Conservation (phyloP, 1,284 basidiomycete species). For the Peniophora sp. region DNA sequence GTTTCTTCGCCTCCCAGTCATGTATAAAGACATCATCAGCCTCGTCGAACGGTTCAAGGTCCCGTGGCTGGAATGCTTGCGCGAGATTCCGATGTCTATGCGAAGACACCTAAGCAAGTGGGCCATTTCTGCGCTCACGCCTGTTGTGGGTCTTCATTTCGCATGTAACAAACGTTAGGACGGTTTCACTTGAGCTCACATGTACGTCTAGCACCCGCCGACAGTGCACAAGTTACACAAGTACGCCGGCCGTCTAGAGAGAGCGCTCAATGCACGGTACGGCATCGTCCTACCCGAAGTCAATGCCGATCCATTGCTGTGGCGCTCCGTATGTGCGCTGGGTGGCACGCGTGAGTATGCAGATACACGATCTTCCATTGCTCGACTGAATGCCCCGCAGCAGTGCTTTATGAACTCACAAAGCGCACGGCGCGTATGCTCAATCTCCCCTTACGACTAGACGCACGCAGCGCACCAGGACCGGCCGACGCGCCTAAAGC, state of each 20-base stretch:
- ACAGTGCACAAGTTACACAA: slow-evolving; percentile 47
- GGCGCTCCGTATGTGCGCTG: slow-evolving; percentile 66
- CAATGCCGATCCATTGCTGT: slow-evolving; percentile 75
- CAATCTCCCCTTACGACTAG: slow-evolving; percentile 53
- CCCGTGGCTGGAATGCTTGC: slow-evolving; percentile 75
- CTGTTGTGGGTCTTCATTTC: slow-evolving; percentile 42
- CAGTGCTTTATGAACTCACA: slow-evolving; percentile 53
- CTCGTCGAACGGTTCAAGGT: slow-evolving; percentile 67
- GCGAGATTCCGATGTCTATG: slow-evolving; percentile 59
- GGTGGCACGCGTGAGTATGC: slow-evolving; percentile 64
- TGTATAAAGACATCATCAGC: slow-evolving; percentile 72
- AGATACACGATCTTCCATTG: background rate
- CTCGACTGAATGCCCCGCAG: slow-evolving; percentile 26
- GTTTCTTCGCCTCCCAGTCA: slow-evolving; percentile 68
- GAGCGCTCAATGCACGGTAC: slow-evolving; percentile 41
- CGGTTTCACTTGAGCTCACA: too few species aligned
- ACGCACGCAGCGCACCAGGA: slow-evolving; percentile 43
- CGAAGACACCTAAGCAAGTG: slow-evolving; percentile 64
- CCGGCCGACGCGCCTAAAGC: slow-evolving; percentile 27
- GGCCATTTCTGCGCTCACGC: slow-evolving; percentile 56
- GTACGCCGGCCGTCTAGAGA: slow-evolving; percentile 57
- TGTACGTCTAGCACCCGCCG: slow-evolving; percentile 49
- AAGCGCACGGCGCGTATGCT: slow-evolving; percentile 52
- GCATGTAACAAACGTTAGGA: background rate
- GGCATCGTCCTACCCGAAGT: slow-evolving; percentile 68